Evolutionary conservation across 106 monocot species (phyloP).

Genomic region (Platanthera guangdongensis): DNA sequence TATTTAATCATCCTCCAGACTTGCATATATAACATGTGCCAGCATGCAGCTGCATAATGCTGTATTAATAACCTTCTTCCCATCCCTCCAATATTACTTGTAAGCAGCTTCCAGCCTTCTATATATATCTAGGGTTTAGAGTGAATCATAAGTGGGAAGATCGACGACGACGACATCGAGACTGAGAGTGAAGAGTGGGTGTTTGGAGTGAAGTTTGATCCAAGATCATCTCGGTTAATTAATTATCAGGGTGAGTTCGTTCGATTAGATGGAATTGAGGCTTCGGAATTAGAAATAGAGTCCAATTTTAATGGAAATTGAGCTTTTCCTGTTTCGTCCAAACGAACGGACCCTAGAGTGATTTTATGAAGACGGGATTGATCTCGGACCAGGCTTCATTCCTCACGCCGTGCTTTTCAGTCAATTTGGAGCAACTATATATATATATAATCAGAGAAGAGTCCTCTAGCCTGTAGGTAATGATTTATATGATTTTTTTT

Average conservation of each 20-base stretch:
- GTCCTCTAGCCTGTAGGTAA: no score
- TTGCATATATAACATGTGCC: no score
- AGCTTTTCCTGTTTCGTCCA: not conserved
- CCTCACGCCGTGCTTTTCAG: constrained; percentile 32
- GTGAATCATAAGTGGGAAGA: not conserved
- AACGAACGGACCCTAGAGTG: no score
- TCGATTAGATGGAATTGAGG: no score
- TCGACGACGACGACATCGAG: not conserved
- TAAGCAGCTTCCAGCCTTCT: no score
- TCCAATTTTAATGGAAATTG: no score
- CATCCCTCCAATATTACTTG: not conserved
- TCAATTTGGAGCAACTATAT: no score
- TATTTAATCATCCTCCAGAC: constrained; percentile 15
- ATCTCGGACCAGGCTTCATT: constrained; percentile 64
- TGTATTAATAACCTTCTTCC: constrained; percentile 8
- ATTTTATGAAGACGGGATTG: not conserved
- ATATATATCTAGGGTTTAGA: not conserved
- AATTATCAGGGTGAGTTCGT: no score
- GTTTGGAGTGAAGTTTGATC: constrained; percentile 48
- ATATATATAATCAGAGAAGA: no score
- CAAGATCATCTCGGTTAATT: constrained; percentile 21
- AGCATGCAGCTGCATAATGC: not conserved
- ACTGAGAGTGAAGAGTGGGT: not conserved
- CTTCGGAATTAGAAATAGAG: no score
- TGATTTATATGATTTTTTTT: no score